These are phyloP conservation scores for Suhomyces wounanorum DNA, from an alignment of 1,139 yeast genomes.

Conservation along the genomic window DNA sequence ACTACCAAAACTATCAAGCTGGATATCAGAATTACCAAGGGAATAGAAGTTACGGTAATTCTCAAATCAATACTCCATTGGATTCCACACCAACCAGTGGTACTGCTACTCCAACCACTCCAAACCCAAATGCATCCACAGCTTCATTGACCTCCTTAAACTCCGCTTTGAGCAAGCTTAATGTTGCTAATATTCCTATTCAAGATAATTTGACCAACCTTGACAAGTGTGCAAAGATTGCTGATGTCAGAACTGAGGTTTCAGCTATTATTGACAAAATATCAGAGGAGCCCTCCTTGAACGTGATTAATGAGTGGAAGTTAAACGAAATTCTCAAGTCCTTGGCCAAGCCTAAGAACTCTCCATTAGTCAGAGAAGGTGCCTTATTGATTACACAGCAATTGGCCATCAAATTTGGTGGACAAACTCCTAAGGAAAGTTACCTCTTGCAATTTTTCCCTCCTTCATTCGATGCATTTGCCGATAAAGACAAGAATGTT, in stretches of 20 bases:
- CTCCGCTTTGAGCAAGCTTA: slow-evolving; percentile 66
- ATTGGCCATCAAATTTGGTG: slow-evolving; percentile 65
- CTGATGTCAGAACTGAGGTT: slow-evolving; percentile 67
- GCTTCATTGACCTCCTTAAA: slow-evolving; percentile 73
- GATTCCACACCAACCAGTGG: slow-evolving; percentile 47
- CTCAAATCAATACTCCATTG: slow-evolving; percentile 28
- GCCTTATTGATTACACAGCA: slow-evolving; percentile 68
- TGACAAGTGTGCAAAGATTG: slow-evolving; percentile 56
- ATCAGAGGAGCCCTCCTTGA: slow-evolving; percentile 40
- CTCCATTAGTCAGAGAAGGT: slow-evolving; percentile 75
- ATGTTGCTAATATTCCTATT: slow-evolving; percentile 63
- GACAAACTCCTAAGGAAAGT: slow-evolving; percentile 73
- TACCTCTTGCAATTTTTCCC: slow-evolving; percentile 61
- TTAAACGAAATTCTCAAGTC: slow-evolving; percentile 62
- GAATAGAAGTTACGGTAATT: slow-evolving; percentile 8
- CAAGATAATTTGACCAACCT: slow-evolving; percentile 58
- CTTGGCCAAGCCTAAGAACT: slow-evolving; percentile 70
- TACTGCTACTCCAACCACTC: slow-evolving; percentile 39
- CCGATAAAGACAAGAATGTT: slow-evolving; percentile 87
- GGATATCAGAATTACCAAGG: slow-evolving; percentile 9
- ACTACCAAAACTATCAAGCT: slow-evolving; percentile 8
- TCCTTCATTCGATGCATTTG: slow-evolving; percentile 61
- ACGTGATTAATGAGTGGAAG: slow-evolving; percentile 64
- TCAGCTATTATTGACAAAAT: slow-evolving; percentile 55
- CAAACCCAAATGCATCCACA: slow-evolving; percentile 50